phyloP scores from a whole-genome alignment of 2,329 filamentous ascomycete species.

The Didymella keratinophila region DNA sequence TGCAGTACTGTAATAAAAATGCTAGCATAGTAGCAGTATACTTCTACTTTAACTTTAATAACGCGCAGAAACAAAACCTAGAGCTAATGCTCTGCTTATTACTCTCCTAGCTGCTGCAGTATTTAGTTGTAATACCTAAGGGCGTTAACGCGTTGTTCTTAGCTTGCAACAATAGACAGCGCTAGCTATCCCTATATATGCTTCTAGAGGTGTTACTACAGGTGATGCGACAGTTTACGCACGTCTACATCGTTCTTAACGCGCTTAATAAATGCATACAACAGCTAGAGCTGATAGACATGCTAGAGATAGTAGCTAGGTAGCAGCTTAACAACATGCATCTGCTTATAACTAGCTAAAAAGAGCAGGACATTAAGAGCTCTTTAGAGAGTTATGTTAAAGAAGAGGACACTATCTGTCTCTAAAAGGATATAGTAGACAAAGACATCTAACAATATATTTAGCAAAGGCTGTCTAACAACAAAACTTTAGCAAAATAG shows the following conservation, averaged over 20 bases:
- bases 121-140: conserved; percentile 19
- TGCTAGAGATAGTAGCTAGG: conserved; percentile 28
- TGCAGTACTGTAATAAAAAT: conserved; percentile 25
- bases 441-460: conserved; percentile 41
- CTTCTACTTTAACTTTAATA: conserved; percentile 51
- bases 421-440: conserved; percentile 38
- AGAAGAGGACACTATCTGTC: conserved; percentile 24
- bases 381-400: conserved; percentile 27
- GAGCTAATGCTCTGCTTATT: conserved; percentile 51
- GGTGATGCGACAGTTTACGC: conserved; percentile 36
- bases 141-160: conserved; percentile 38
- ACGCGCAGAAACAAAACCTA: conserved; percentile 46
- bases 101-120: conserved; percentile 45
- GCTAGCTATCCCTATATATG: conserved; percentile 28
- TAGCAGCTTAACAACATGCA: conserved; percentile 37
- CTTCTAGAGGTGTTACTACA: conserved; percentile 33
- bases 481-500: conserved; percentile 38
- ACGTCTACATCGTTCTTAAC: conserved; percentile 34
- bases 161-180: conserved; percentile 29
- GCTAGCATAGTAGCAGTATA: conserved; percentile 25
- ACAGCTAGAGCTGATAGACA: conserved; percentile 32
- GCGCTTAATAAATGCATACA: conserved; percentile 42
- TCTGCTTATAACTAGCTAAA: conserved; percentile 40
- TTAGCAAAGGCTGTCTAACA: conserved; percentile 46
- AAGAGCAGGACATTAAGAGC: conserved; percentile 40